Base-by-base conservation (phyloP, 2,329 filamentous ascomycete genomes). In the Venturia nashicola region DNA sequence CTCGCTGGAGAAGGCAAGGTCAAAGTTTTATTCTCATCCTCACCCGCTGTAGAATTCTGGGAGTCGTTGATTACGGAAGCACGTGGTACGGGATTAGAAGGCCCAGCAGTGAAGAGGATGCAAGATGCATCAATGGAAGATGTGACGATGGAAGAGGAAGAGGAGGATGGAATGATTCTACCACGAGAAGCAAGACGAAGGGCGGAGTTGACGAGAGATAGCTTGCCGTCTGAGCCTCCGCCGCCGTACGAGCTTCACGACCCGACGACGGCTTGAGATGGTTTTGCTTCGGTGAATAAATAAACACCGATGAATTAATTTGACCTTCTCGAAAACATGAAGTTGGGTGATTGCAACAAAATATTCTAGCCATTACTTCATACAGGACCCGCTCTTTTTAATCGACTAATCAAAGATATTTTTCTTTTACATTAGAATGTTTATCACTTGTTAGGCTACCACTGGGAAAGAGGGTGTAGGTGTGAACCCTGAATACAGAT, bases 111-210 rank as follows among this genome's bases (percentile, higher is more conserved):
- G 27, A 57, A 57, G 27, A 32, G 27, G 18, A 34, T 34, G 32
- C 32, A 18, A 20, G 32, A 36, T 23, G 8, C 57, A 23, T 23
- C 40, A 36, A 43, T 16, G 36, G 65, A 63, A n/a, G 67, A 54
- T 61, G 66, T 59, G 43, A 18, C 65, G 68, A 66, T 67, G 68
- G 59, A 68, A 69, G 23, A 66, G 68, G 55, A 69, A 36, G 65
- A 70, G 9, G 61, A 62, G 71, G 64, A 74, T 68, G 59, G 73
- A 67, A 14, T 68, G 67, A 65, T 70, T 71, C 64, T 72, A 69
- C 65, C 69, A 66, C 51, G 55, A 39, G 36, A 48, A 57, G 51
- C 51, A 57, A 36, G 51, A 9, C 51, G 51, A n/a, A 57, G 32
- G 32, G 51, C 51, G 32, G 62, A 68, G 68, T 9, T 68, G 61